Percentiles rank a stretch among this genome's conserved stretches.
Conservation (phyloP, 495 filamentous ascomycete genomes). For the Penicillium crystallinum region DNA sequence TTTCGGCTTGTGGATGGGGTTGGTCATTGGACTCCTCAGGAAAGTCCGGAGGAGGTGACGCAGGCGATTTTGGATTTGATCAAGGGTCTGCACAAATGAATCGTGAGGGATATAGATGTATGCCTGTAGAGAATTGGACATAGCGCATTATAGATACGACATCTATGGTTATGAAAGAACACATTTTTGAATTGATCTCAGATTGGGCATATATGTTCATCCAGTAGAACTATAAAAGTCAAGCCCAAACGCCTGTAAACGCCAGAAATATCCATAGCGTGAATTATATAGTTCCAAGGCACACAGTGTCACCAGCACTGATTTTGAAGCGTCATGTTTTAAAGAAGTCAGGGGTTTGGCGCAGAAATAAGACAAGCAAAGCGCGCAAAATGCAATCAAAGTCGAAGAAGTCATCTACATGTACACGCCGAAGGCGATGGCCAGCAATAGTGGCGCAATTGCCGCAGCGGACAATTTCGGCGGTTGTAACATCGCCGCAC, state of each 20-base stretch:
- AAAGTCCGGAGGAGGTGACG: conserved; percentile 52
- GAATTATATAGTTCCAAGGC: background rate
- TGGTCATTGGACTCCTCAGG: conserved; percentile 66
- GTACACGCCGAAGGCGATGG: conserved; percentile 18
- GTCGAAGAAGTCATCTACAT: conserved; percentile 19
- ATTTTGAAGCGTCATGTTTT: conserved; percentile 12
- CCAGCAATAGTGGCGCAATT: conserved; percentile 22
- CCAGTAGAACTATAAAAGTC: background rate
- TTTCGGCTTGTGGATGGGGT: conserved; percentile 50
- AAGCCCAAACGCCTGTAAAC: conserved; percentile 1
- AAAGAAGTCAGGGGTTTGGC: conserved; percentile 19
- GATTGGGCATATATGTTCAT: background rate
- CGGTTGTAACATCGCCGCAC: conserved; percentile 27
- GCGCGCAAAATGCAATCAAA: conserved; percentile 20
- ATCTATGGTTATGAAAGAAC: background rate
- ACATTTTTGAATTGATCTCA: background rate
- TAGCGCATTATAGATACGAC: background rate
- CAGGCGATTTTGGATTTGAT: conserved; percentile 45
- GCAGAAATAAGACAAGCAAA: conserved; percentile 8
- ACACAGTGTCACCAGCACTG: conserved; percentile 7
- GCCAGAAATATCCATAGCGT: background rate
- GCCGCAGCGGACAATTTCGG: conserved; percentile 8
- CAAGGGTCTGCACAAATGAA: conserved; percentile 1
- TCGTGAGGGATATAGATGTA: background rate
- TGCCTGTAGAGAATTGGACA: background rate